Evolutionary conservation across 225 moss, liverwort and hornwort species (phyloP).

Genomic region (Marchantia paleacea): DNA sequence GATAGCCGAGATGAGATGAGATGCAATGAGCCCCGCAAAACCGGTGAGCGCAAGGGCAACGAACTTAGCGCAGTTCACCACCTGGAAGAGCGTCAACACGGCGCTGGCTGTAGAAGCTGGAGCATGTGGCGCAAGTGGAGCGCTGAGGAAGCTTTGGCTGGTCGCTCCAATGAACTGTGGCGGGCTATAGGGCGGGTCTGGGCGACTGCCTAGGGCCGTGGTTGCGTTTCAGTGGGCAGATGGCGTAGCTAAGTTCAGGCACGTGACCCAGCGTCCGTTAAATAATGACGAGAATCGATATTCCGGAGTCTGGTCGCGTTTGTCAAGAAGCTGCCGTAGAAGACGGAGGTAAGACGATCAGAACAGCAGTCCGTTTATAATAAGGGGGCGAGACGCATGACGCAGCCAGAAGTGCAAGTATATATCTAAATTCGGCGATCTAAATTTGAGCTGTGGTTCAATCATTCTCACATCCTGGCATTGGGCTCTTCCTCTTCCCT

Average conservation of each 20-base stretch:
- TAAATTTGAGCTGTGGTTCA: not conserved
- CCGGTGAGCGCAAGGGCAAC: not conserved
- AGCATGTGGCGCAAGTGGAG: conserved; percentile 7
- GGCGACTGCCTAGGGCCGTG: not conserved
- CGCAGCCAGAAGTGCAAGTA: too few species aligned
- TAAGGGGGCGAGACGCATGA: not conserved
- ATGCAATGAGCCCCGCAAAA: not conserved
- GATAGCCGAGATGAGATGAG: too few species aligned
- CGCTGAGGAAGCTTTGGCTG: not conserved
- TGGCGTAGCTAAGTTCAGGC: not conserved
- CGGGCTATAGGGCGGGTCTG: not conserved
- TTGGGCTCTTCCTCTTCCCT: not conserved
- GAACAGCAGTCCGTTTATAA: not conserved
- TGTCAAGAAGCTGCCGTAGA: conserved; percentile 1
- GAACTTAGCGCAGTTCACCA: not conserved
- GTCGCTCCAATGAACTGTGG: not conserved
- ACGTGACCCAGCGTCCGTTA: not conserved
- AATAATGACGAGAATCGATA: not conserved
- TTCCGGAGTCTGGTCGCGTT: not conserved
- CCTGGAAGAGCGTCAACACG: not conserved
- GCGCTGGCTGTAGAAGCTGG: not conserved
- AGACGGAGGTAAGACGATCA: not conserved
- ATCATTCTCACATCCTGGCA: not conserved
- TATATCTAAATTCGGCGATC: not conserved
- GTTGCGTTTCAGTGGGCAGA: not conserved